Conservation (phyloP, 139 green algal genomes). For the Micractinium sp. region DNA sequence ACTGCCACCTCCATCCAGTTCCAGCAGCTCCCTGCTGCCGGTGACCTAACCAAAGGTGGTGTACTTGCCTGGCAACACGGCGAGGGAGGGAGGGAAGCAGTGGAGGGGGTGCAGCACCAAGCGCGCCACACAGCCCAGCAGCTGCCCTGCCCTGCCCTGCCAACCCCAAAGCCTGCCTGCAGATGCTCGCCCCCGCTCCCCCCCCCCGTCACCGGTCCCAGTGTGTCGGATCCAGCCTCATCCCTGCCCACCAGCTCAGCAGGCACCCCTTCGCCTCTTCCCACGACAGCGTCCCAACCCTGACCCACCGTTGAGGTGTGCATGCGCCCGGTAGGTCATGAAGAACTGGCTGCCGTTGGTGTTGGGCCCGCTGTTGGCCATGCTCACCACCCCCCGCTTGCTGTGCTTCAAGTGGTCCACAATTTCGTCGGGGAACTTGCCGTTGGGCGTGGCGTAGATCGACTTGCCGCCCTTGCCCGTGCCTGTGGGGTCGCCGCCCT, state of each 20-base stretch:
- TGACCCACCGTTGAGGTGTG: slow-evolving; percentile 89
- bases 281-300: no score
- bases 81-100: no score
- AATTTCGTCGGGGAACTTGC: slow-evolving; percentile 97
- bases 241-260: no score
- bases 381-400: slow-evolving; percentile 91
- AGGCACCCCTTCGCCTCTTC: no score
- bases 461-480: slow-evolving; percentile 93
- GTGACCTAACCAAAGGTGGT: slow-evolving; percentile 93
- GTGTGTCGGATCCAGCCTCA: no score
- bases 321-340: slow-evolving; percentile 94
- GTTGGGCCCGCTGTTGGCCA: slow-evolving; percentile 98
- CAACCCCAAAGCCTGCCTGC: no score
- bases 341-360: slow-evolving; percentile 94
- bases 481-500: slow-evolving; percentile 87
- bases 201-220: no score
- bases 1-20: slow-evolving; percentile 90
- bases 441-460: slow-evolving; percentile 87
- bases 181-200: no score
- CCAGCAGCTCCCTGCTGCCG: slow-evolving; percentile 91
- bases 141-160: no score
- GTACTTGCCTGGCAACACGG: slow-evolving; percentile 67
- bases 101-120: slow-evolving; percentile 21
- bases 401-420: slow-evolving; percentile 86
- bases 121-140: no score